Base-by-base conservation (phyloP, 2,329 filamentous ascomycete species). In the Talaromyces atroroseus region DNA sequence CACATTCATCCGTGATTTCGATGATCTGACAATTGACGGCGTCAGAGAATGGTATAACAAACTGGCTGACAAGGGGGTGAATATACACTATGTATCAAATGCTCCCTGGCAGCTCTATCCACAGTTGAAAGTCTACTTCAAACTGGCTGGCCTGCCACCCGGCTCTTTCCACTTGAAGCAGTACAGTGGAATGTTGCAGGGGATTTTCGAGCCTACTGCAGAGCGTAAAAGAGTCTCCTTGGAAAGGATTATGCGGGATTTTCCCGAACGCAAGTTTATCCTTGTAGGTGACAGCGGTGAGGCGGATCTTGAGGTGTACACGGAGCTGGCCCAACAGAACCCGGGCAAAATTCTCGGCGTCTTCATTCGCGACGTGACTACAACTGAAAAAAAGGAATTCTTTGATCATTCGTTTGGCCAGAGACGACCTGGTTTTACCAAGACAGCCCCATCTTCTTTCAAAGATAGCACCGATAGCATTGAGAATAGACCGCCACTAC, bases 31-130 rank as follows among this genome's bases (percentile, higher is more conserved):
- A 0, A 85, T 99, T 21, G 87, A 91, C 16, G 94, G 94, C 2
- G 92, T 97, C 20, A 83, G 80, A 57, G 90, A 95, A 60, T 97
- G 94, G 92, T 99, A 97, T 68, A 84, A 79, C 36, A 79, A 79
- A 20, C 80, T 99, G 74, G 81, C 88, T 40, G 79, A 85, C 20
- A 84, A 92, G 75, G 91, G 92, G 18, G 92, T 97, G 23, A 84
- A 86, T 64, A 82, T 99, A 52, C 95, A 99, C 69, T 99, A 99
- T 71, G 95, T 96, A 62, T 99, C 94, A n/a, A 99, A 99, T 72
- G 95, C 92, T 51, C 94, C 94, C 0, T 99, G 95, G 95, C 95
- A 99, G 70, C 80, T 99, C 6, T 99, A 90, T 65, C 94, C 94
- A 0, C 84, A 97, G 2, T 77, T 99, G 11, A 87, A 89, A 5